Conservation (phyloP, 805 yeast genomes). For the Schizosaccharomyces octosporus region DNA sequence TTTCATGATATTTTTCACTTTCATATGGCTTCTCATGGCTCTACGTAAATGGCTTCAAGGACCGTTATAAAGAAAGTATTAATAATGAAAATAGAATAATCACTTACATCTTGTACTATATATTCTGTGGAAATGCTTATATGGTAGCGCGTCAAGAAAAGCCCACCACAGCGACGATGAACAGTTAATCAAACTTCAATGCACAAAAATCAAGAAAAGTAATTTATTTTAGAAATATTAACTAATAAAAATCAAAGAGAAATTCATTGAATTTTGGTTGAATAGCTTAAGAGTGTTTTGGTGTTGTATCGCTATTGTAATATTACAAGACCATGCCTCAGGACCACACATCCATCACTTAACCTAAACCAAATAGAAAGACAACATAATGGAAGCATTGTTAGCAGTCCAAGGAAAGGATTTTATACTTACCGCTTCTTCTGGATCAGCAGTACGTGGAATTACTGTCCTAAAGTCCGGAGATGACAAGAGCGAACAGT, state of each 20-base stretch:
- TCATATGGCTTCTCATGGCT: too few relatives aligned
- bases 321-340: not conserved
- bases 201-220: not conserved
- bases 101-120: too few relatives aligned
- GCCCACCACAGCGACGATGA: not conserved
- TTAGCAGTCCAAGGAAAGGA: conserved; percentile 19
- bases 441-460: conserved; percentile 81
- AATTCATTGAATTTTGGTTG: too few relatives aligned
- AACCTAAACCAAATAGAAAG: not conserved
- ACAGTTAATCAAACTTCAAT: not conserved
- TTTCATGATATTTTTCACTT: too few relatives aligned
- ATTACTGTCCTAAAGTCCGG: conserved; percentile 52
- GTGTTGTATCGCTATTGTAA: too few relatives aligned
- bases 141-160: not conserved
- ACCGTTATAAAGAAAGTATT: too few relatives aligned
- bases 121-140: too few relatives aligned
- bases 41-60: too few relatives aligned
- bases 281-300: too few relatives aligned
- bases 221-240: too few relatives aligned
- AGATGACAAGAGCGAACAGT: conserved; percentile 56
- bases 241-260: too few relatives aligned
- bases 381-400: not conserved
- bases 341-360: not conserved
- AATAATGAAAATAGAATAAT: too few relatives aligned
- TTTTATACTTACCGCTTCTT: conserved; percentile 72